Evolutionary conservation across 192 early-diverging fungal genomes (phyloP).

Genomic region (Diversispora eburnea): DNA sequence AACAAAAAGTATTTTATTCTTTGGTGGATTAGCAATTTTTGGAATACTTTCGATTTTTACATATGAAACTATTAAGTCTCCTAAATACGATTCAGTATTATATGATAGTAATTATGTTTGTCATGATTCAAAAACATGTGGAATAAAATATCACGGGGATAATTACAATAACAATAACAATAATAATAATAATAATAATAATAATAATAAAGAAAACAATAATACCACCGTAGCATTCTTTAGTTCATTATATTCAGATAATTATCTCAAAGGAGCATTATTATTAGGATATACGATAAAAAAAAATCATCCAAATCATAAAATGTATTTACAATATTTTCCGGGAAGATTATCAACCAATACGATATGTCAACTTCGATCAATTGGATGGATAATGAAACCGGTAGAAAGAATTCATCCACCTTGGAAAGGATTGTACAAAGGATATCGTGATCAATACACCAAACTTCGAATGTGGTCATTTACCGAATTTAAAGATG

Average conservation of each 20-base stretch:
- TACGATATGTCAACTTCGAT: not conserved
- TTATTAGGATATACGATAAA: conserved; percentile 10
- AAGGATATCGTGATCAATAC: not conserved
- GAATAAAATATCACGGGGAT: not conserved
- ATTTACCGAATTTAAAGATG: not conserved
- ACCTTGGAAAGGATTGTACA: not conserved
- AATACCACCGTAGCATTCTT: not conserved
- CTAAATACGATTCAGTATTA: not conserved
- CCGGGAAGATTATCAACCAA: not conserved
- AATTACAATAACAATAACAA: not conserved
- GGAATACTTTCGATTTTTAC: too few relatives aligned
- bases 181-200: not conserved
- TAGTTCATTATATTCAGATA: conserved; percentile 7
- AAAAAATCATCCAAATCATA: conserved; percentile 17
- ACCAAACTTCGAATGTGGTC: conserved; percentile 18
- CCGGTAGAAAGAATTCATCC: not conserved
- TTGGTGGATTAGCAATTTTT: too few relatives aligned
- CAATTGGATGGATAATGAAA: conserved; percentile 1
- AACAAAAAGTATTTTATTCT: too few relatives aligned
- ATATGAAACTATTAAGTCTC: too few relatives aligned
- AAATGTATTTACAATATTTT: conserved; percentile 11
- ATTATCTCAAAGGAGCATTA: not conserved
- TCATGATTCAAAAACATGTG: conserved; percentile 10
- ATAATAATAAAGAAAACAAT: not conserved
- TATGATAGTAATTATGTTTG: not conserved